A percentile compares a stretch with the other conserved stretches of the same genome.
Conservation (phyloP, 2,329 filamentous ascomycete species). For the Fusarium aywerte region DNA sequence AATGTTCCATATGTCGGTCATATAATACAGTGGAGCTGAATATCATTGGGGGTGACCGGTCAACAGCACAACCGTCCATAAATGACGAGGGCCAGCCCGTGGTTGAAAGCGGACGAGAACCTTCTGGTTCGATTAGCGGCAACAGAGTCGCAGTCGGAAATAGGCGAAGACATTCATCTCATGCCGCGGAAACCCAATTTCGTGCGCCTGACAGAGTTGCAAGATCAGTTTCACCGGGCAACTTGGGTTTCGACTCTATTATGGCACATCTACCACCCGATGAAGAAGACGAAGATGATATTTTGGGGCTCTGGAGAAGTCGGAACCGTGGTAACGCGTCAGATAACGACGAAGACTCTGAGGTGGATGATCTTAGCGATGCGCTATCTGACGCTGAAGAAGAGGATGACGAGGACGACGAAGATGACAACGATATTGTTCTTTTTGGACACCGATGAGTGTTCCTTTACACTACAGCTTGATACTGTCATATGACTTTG, state of each 20-base stretch:
- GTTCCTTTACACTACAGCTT: constrained; percentile 1
- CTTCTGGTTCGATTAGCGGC: constrained; percentile 18
- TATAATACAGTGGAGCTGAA: constrained; percentile 76
- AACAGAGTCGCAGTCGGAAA: constrained; percentile 39
- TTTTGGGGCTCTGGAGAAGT: constrained; percentile 67
- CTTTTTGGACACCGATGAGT: constrained; percentile 61
- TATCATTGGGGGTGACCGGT: constrained; percentile 60
- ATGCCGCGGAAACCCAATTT: constrained; percentile 49
- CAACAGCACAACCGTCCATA: constrained; percentile 43
- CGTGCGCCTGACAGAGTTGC: constrained; percentile 55
- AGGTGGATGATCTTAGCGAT: constrained; percentile 56
- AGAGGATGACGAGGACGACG: constrained; percentile 62
- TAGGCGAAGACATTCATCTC: constrained; percentile 55
- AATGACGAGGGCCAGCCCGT: constrained; percentile 40
- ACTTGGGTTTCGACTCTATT: constrained; percentile 43
- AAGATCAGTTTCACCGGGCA: constrained; percentile 58
- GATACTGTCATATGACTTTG: constrained; percentile 3
- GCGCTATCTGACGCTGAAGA: constrained; percentile 56
- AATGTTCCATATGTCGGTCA: constrained; percentile 79
- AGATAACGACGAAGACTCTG: constrained; percentile 60
- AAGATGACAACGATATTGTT: constrained; percentile 62
- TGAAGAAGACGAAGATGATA: constrained; percentile 64
- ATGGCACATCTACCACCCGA: constrained; percentile 47
- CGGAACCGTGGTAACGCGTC: constrained; percentile 59
- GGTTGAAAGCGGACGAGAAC: constrained; percentile 21